Conservation (phyloP, 2,329 filamentous ascomycete species). For the Apiospora sp. region DNA sequence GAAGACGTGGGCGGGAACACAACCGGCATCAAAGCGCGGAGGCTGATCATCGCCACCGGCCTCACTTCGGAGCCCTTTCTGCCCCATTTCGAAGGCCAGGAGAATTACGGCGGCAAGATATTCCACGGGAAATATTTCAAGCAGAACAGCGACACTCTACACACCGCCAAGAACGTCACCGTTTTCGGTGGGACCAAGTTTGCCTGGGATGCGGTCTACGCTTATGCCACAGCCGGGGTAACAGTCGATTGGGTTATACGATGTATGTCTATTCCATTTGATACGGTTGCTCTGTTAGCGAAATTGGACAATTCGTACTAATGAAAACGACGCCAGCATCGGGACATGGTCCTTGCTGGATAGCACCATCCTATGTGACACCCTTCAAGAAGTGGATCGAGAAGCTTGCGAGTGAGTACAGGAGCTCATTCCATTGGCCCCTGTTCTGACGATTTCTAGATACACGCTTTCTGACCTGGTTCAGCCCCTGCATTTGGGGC, state of each 20-base stretch:
- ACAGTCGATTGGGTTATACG: constrained; percentile 66
- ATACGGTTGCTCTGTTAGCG: not conserved
- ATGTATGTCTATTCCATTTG: constrained; percentile 30
- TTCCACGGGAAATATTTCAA: constrained; percentile 65
- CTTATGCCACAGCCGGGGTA: constrained; percentile 60
- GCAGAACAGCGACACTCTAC: constrained; percentile 42
- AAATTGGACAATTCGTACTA: not conserved
- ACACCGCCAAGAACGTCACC: constrained; percentile 50
- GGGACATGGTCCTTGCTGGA: constrained; percentile 64
- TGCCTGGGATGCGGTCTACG: constrained; percentile 69
- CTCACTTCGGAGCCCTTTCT: constrained; percentile 65
- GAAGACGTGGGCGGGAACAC: constrained; percentile 30
- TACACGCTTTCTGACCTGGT: constrained; percentile 74
- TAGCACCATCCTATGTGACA: constrained; percentile 58
- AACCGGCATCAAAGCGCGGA: constrained; percentile 45
- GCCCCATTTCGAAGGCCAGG: constrained; percentile 57
- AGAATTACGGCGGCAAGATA: constrained; percentile 59
- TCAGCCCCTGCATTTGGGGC: constrained; percentile 79
- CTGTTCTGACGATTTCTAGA: not conserved
- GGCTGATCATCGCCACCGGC: constrained; percentile 69
- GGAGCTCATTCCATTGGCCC: not conserved
- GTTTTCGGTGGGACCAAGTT: constrained; percentile 70
- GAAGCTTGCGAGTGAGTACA: constrained; percentile 39
- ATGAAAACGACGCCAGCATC: constrained; percentile 37
- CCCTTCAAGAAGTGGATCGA: constrained; percentile 59